Conservation (phyloP, 805 yeast genomes). For the Citeromyces nyonsensis region DNA sequence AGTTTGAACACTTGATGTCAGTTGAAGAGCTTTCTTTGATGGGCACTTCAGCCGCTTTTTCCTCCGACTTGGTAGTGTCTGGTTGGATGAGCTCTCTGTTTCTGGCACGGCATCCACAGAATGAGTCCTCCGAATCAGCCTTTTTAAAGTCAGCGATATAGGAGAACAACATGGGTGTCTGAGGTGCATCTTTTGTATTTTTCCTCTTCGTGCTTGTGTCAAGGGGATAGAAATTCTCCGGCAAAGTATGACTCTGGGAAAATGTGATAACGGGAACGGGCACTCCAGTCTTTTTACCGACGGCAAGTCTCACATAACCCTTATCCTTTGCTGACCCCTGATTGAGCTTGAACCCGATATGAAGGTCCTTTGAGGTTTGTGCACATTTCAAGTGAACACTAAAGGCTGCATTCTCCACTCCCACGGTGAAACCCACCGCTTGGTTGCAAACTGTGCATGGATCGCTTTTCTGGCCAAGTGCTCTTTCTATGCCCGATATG, state of each 20-base stretch:
- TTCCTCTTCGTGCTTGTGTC: slow-evolving; percentile 16
- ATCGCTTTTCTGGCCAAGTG: slow-evolving; percentile 12
- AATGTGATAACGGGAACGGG: slow-evolving; percentile 29
- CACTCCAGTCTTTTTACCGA: slow-evolving; percentile 16
- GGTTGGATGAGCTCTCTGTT: too few relatives aligned
- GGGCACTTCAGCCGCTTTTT: too few relatives aligned
- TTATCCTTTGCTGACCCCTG: slow-evolving; percentile 10
- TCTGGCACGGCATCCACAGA: too few relatives aligned
- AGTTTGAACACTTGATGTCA: too few relatives aligned
- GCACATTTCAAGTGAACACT: too few relatives aligned
- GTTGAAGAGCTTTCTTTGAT: too few relatives aligned
- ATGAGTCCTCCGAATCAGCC: too few relatives aligned
- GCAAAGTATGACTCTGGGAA: slow-evolving; percentile 15
- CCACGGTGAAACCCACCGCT: too few relatives aligned
- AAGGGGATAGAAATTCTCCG: slow-evolving; percentile 10
- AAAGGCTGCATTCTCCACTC: too few relatives aligned
- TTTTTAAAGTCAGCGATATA: slow-evolving; percentile 3
- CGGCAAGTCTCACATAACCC: slow-evolving; percentile 8
- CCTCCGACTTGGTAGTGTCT: too few relatives aligned
- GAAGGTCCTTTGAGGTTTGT: too few relatives aligned
- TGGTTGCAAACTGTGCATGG: too few relatives aligned
- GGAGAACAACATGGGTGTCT: slow-evolving; percentile 4
- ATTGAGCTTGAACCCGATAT: slow-evolving; percentile 20
- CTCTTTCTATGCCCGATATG: slow-evolving; percentile 18
- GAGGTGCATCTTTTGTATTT: slow-evolving; percentile 8